Evolutionary conservation across 164 flowering plant genomes (phyloP).

Genomic region (Aristolochia contorta): DNA sequence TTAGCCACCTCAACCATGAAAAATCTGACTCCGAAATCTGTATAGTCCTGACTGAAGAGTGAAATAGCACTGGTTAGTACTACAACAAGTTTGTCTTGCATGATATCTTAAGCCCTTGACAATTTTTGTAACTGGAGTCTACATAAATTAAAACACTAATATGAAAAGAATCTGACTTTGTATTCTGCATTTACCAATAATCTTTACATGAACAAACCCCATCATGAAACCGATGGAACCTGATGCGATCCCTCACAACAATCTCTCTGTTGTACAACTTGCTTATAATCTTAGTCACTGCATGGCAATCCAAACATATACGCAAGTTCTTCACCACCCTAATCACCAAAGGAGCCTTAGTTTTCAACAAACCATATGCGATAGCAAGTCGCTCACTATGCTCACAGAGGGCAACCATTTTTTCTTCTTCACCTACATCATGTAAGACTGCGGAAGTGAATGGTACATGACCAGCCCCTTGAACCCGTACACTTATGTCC

Average conservation of each 20-base stretch:
- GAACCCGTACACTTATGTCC: constrained; percentile 24
- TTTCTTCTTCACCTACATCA: constrained; percentile 31
- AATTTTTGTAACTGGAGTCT: too few relatives aligned
- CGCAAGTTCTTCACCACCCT: constrained; percentile 34
- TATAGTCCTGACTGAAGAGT: too few relatives aligned
- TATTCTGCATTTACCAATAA: constrained; percentile 26
- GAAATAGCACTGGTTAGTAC: too few relatives aligned
- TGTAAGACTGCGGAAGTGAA: constrained; percentile 29
- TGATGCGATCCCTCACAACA: constrained; percentile 42
- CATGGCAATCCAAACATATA: constrained; percentile 34
- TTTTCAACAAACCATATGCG: constrained; percentile 34
- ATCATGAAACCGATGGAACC: constrained; percentile 35
- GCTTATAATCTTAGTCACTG: constrained; percentile 40
- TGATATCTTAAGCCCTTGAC: too few relatives aligned
- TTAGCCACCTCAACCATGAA: too few relatives aligned
- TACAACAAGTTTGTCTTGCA: too few relatives aligned
- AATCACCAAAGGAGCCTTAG: constrained; percentile 25
- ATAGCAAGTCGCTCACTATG: constrained; percentile 38
- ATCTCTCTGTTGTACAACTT: constrained; percentile 33
- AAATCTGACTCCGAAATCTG: too few relatives aligned
- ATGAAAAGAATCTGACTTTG: too few relatives aligned
- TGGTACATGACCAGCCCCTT: constrained; percentile 25
- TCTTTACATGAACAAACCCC: constrained; percentile 45
- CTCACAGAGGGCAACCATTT: constrained; percentile 24
- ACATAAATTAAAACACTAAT: too few relatives aligned